Base-by-base conservation (phyloP, 768 basidiomycete species). In the Collybiopsis confluens region DNA sequence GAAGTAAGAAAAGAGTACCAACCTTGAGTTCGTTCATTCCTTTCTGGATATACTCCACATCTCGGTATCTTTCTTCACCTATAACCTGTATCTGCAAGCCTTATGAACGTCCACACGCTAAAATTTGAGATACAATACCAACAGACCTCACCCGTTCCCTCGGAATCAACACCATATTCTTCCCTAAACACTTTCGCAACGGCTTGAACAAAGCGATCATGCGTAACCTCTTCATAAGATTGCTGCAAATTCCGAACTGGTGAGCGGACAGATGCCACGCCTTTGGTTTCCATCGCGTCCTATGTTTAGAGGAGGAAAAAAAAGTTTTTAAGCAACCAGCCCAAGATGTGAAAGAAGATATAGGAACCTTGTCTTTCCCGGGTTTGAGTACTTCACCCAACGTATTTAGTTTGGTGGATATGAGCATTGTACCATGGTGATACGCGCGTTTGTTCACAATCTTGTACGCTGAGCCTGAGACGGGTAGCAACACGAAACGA, bases 391-490 rank as follows among this genome's bases (percentile, higher is more conserved):
- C 69, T 56, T 88, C 81, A 0, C 90, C 88, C 7, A 99, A 72
- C 6, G 80, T 76, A 30, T 79, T 73, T 26, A 98, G 77, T 43
- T 77, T 71, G 2, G 93, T 92, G 7, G 90, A 86, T 20, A 98
- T 88, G 24, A 99, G 81, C 97, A 99, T 99, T 13, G 97, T 99
- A 0, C 97, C 97, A 61, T 99, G 97, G 61, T 98, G 96, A 70
- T 98, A 98, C 6, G 94, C 93, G 26, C 97, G 78, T 49, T 83
- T 82, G 60, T 84, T 89, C 41, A 88, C 86, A 52, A 99, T 90
- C 71, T 97, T 98, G 73, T 97, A 99, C 10, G 97, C 97, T 8
- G 94, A 98, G 38, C 97, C 97, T 44, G 96, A 98, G 57, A 98
- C 87, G 92, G 98, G 65, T 58, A 44, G 43, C 30, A 13, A 33